phyloP scores from a whole-genome alignment of 768 basidiomycete genomes.

The Xerocomellus intermedius region DNA sequence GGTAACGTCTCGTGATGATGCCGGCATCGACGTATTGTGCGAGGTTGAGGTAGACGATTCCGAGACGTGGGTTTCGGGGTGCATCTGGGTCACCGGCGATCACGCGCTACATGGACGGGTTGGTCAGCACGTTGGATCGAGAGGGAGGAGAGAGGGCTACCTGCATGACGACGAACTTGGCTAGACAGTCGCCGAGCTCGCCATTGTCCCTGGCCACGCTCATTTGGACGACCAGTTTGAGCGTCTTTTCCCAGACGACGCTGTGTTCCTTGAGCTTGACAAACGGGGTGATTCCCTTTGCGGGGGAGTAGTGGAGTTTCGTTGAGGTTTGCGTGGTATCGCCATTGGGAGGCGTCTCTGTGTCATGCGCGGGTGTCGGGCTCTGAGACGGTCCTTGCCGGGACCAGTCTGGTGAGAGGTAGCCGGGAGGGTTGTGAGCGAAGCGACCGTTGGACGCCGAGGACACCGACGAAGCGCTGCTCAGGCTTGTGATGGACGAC shows the following conservation, averaged over 20 bases:
- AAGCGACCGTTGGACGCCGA: constrained; percentile 8
- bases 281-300: constrained; percentile 62
- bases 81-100: constrained; percentile 53
- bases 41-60: constrained; percentile 66
- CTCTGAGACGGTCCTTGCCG: constrained; percentile 8
- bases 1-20: constrained; percentile 59
- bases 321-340: not conserved
- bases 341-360: not conserved
- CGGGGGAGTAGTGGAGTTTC: constrained; percentile 30
- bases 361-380: not conserved
- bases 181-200: constrained; percentile 50
- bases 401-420: constrained; percentile 30
- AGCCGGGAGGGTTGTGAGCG: constrained; percentile 9
- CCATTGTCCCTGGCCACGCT: constrained; percentile 53
- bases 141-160: constrained; percentile 20
- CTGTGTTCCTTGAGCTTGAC: constrained; percentile 61
- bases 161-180: constrained; percentile 67
- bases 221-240: constrained; percentile 59
- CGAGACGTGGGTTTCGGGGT: constrained; percentile 60
- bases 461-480: constrained; percentile 23
- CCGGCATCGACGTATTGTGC: constrained; percentile 69
- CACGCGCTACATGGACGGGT: constrained; percentile 44
- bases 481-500: constrained; percentile 20
- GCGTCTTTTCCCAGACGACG: constrained; percentile 57
- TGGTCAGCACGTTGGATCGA: not conserved